Evolutionary conservation across 2,329 filamentous ascomycete species (phyloP), one percentile per base, ranked within the genome.

Genomic region (Ophiostoma pallidulum): DNA sequence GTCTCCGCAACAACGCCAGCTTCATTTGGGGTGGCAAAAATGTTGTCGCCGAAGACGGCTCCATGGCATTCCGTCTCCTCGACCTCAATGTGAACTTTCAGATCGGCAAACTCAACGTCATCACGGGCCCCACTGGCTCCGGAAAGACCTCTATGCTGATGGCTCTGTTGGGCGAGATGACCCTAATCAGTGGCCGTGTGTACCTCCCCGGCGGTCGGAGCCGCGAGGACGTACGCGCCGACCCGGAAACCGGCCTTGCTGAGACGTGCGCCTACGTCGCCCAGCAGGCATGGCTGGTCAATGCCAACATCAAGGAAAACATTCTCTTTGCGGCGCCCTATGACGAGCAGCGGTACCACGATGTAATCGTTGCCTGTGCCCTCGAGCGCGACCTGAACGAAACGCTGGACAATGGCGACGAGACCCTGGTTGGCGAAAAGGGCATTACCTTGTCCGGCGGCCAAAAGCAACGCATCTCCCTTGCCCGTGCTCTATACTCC

Each of bases 101-200:
- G 48, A 77, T 94, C 48, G 89, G 88, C 50, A 81, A 89, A 58
- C 77, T 98, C 51, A 98, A 96, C 60, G 82, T 98, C 42, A 85
- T 98, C 58, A 86, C 89, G 33, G 92, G 92, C 1, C 84, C 91
- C 2, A 98, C 92, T 3, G 92, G 92, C 13, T 92, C 86, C 45
- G 92, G 92, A 55, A 98, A 98, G 71, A 95, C 91, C 0, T 97
- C 91, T 0, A 71, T 98, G 59, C 73, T 98, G 18, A 95, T 98
- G 91, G 92, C 90, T 24, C 71, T 98, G 22, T 77, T 98, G 2
- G 92, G 92, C 51, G 92, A 98, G 67, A 98, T 98, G 92, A 92
- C 86, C 1, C 67, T 90, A 43, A 66, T 95, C 20, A 74, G 82
- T 49, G 92, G 92, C 48, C 77, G 75, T 9, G 85, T 97, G 7